Evolutionary conservation across 306 rosid genomes (phyloP).

Genomic region (Rubus idaeus): DNA sequence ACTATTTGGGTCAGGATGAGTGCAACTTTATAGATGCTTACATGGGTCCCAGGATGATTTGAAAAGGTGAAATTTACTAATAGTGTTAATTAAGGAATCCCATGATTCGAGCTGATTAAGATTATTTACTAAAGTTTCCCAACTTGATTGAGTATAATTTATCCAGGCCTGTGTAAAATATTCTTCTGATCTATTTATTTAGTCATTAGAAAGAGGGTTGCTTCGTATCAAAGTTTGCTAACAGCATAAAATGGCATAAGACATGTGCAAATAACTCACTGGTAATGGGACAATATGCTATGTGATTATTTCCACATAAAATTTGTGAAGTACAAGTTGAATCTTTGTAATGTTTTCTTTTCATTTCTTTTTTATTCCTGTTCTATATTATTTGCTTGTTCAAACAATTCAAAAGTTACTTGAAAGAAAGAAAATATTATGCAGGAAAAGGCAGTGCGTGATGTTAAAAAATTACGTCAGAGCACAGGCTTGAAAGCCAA

Average conservation of each 20-base stretch:
- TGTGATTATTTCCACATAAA: neutral
- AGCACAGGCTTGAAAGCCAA: constrained; percentile 41
- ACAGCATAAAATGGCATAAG: neutral
- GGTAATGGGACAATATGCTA: neutral
- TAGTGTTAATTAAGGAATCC: too few relatives aligned
- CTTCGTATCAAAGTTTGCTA: neutral
- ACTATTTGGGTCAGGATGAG: neutral
- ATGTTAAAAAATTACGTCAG: constrained; percentile 40
- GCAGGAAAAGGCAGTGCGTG: constrained; percentile 50
- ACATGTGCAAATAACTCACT: neutral
- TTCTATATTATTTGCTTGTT: neutral
- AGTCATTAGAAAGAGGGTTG: neutral
- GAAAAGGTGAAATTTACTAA: neutral
- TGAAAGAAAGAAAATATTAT: constrained; percentile 3
- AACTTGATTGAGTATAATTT: neutral
- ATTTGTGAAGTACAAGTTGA: neutral
- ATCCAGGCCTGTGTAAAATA: neutral
- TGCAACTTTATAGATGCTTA: neutral
- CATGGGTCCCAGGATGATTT: neutral
- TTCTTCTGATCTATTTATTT: neutral
- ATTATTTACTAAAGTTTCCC: neutral
- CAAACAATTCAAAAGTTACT: neutral
- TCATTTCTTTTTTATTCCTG: neutral
- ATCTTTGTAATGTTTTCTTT: neutral
- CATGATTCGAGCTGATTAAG: neutral